Base-by-base conservation (phyloP, 176 grass and related monocot species). In the Tillandsia fasciculata region DNA sequence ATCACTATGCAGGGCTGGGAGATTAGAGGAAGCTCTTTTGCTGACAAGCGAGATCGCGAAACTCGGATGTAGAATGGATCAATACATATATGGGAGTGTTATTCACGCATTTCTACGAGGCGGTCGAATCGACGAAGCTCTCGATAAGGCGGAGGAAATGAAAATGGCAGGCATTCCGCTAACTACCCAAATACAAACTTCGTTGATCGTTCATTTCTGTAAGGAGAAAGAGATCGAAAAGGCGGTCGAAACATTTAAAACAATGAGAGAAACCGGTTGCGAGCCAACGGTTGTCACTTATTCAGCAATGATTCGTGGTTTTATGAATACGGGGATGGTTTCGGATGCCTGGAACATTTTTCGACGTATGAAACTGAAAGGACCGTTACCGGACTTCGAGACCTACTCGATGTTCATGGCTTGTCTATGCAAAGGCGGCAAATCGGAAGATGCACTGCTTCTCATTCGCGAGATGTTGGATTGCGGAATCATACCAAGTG, bases 351-450 rank as follows among this genome's bases (percentile, higher is more conserved):
- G 88, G 83, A 53, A 71, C 76, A 71, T 91, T 51, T 96, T 89
- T 68, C 72, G 72, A 13, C 63, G 15, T 64, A 96, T 96, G 88
- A 91, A 89, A 78, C 72, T 85, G 23, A 85, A 85, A 70, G 92
- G 92, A 10, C 92, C 92, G n/a, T 53, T 26, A 63, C 88, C 92
- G 63, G 92, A 91, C 79, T 96, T 91, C 22, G 67, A 76, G 58
- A 91, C 88, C 26, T 96, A 96, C 56, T 91, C 92, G 4, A 89
- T 87, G 88, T 91, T 96, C 74, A 91, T 96, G 14, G 68, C 48
- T 33, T 96, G 83, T 78, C 83, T 96, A 3, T 96, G 88, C 79
- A 85, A 89, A 68, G 79, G 65, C 11, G 81, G 88, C 23, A 85
- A 76, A 80, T 89, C 92, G 14, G 83, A 96, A 69, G 79, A 89